Conservation (phyloP, 2,329 filamentous ascomycete genomes). For the Leptographium galeiforme region DNA sequence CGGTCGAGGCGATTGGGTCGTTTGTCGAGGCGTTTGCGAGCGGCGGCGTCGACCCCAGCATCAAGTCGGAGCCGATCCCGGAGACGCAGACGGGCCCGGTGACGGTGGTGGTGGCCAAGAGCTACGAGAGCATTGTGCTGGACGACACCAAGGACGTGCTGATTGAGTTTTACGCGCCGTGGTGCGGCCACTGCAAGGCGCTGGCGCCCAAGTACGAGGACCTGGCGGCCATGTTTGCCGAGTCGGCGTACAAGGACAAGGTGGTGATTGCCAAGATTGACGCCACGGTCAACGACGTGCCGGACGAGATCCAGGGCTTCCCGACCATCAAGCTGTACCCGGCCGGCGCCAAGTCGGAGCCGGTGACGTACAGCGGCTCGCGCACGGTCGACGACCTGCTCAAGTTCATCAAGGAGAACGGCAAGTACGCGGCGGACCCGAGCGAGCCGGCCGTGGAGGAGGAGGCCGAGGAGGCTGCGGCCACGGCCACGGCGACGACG, state of each 20-base stretch:
- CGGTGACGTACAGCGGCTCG: constrained; percentile 75
- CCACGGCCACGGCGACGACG: constrained; percentile 14
- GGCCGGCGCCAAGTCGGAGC: constrained; percentile 73
- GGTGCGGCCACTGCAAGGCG: constrained; percentile 99
- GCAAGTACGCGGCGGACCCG: constrained; percentile 71
- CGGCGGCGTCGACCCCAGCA: constrained; percentile 85
- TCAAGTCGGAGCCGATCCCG: constrained; percentile 96
- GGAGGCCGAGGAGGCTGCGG: not conserved
- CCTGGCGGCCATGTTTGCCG: constrained; percentile 63
- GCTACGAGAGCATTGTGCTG: constrained; percentile 81
- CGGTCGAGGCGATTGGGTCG: constrained; percentile 52
- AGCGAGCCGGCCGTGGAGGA: constrained; percentile 35
- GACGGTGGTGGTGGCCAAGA: constrained; percentile 80
- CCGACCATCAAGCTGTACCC: constrained; percentile 98
- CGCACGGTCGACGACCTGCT: constrained; percentile 86
- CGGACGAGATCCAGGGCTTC: constrained; percentile 94
- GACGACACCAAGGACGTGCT: constrained; percentile 95
- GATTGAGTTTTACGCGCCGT: constrained; percentile 96
- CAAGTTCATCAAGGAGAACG: constrained; percentile 88
- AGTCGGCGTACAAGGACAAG: constrained; percentile 67
- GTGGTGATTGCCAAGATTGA: constrained; percentile 96
- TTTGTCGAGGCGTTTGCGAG: constrained; percentile 78
- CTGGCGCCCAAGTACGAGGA: constrained; percentile 95
- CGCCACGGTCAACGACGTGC: constrained; percentile 89
- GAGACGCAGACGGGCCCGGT: constrained; percentile 87